Conservation (phyloP, 2,329 filamentous ascomycete species). For the Rhynchosporium secalis region DNA sequence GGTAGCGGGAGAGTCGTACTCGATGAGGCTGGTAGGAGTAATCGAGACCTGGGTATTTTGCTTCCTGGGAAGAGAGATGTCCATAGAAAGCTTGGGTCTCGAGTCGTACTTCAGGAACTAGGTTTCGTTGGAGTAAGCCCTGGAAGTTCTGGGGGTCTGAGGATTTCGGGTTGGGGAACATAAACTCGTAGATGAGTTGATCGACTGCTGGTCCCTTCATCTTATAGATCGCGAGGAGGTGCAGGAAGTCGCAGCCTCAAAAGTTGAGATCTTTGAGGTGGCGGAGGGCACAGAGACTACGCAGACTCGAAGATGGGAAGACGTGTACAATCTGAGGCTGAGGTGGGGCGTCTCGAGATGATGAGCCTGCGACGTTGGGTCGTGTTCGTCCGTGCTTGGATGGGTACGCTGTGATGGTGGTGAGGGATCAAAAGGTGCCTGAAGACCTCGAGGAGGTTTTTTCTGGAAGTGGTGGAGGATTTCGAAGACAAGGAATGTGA, state of each 20-base stretch:
- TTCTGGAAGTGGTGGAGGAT: background rate
- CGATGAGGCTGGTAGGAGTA: constrained; percentile 73
- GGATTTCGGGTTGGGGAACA: constrained; percentile 68
- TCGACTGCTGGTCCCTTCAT: constrained; percentile 75
- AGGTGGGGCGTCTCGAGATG: constrained; percentile 22
- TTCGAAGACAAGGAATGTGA: constrained; percentile 4
- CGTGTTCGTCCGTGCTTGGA: constrained; percentile 20
- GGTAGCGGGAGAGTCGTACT: constrained; percentile 74
- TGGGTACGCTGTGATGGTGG: constrained; percentile 1
- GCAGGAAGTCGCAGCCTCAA: constrained; percentile 20
- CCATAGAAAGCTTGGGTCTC: constrained; percentile 75
- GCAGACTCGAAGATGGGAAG: constrained; percentile 15
- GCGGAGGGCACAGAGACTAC: constrained; percentile 16
- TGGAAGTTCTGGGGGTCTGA: constrained; percentile 72
- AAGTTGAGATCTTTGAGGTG: constrained; percentile 23
- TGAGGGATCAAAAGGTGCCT: constrained; percentile 4
- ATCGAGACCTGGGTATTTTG: constrained; percentile 79
- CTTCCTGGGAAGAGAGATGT: constrained; percentile 75
- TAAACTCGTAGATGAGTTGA: constrained; percentile 70
- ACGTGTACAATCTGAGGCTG: constrained; percentile 3
- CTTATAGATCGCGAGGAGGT: constrained; percentile 27
- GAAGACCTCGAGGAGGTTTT: background rate
- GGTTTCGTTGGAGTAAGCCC: constrained; percentile 65
- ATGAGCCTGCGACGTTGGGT: constrained; percentile 18
- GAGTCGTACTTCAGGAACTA: constrained; percentile 73